Evolutionary conservation across 257 asterid genomes (phyloP).

Genomic region (Jaltomata sinuosa): DNA sequence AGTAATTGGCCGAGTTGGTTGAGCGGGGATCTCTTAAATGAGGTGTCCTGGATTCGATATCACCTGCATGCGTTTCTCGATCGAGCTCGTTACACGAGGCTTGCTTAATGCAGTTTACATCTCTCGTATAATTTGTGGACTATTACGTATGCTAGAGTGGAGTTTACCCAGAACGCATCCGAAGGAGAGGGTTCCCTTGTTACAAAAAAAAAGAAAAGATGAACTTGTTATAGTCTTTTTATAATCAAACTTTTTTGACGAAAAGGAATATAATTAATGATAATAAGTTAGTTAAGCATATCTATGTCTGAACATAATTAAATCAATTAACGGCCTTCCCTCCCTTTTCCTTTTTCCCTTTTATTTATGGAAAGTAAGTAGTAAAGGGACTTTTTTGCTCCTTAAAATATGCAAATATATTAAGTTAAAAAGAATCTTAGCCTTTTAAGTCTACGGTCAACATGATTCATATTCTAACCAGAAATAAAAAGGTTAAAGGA

Average conservation of each 20-base stretch:
- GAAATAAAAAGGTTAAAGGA: neutral
- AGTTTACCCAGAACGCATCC: too few relatives aligned
- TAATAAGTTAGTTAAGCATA: neutral
- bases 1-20: neutral
- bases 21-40: too few relatives aligned
- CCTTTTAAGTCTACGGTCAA: neutral
- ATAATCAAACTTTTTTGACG: neutral
- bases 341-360: neutral
- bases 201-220: accelerated
- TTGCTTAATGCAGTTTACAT: neutral
- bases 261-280: neutral
- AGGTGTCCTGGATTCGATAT: too few relatives aligned
- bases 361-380: neutral
- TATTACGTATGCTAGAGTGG: too few relatives aligned
- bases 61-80: neutral
- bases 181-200: neutral
- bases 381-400: neutral
- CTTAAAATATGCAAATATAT: neutral
- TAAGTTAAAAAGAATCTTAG: neutral
- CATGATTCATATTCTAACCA: neutral
- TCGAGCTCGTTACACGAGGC: neutral
- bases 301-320: neutral
- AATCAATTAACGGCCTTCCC: neutral
- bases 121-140: neutral
- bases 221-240: neutral